phyloP scores from a whole-genome alignment of 257 asterid species.

The Thymus quinquecostatus region DNA sequence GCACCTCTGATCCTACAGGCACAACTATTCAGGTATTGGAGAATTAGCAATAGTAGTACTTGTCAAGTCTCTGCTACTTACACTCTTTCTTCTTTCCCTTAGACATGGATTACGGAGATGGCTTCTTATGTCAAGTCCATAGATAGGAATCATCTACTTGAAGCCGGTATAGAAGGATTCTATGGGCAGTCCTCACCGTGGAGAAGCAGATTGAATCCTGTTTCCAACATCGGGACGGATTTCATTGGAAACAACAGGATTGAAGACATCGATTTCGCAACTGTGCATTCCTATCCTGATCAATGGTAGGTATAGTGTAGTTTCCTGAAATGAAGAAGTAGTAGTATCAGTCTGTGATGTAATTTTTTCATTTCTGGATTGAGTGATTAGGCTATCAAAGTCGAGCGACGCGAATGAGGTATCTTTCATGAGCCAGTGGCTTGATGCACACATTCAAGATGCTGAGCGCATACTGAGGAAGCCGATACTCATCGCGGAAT shows the following conservation, averaged over 20 bases:
- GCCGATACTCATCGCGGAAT: conserved; percentile 77
- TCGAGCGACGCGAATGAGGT: conserved; percentile 53
- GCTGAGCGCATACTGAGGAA: conserved; percentile 66
- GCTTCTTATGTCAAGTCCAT: conserved; percentile 77
- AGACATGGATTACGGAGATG: conserved; percentile 92
- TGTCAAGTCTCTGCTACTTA: neutral
- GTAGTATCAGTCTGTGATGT: neutral
- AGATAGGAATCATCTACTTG: conserved; percentile 77
- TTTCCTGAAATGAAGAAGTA: neutral
- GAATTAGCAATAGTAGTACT: neutral
- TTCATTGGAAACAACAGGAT: conserved; percentile 74
- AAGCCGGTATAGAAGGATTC: conserved; percentile 92
- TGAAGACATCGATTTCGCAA: conserved; percentile 78
- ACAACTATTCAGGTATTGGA: conserved; percentile 68
- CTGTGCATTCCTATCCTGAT: conserved; percentile 90
- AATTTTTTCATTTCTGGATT: neutral
- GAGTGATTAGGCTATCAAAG: conserved; percentile 54
- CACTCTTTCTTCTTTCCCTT: conserved; percentile 8
- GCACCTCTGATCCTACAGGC: conserved; percentile 88
- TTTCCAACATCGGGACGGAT: conserved; percentile 68
- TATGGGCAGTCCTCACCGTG: conserved; percentile 69
- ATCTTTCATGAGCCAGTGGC: conserved; percentile 69
- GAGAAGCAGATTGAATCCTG: conserved; percentile 58
- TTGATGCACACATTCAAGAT: conserved; percentile 67
- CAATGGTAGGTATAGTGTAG: conserved; percentile 52